These are phyloP conservation scores for Thielaviopsis populi DNA, from an alignment of 2,329 filamentous ascomycete genomes.

Conservation along the genomic window DNA sequence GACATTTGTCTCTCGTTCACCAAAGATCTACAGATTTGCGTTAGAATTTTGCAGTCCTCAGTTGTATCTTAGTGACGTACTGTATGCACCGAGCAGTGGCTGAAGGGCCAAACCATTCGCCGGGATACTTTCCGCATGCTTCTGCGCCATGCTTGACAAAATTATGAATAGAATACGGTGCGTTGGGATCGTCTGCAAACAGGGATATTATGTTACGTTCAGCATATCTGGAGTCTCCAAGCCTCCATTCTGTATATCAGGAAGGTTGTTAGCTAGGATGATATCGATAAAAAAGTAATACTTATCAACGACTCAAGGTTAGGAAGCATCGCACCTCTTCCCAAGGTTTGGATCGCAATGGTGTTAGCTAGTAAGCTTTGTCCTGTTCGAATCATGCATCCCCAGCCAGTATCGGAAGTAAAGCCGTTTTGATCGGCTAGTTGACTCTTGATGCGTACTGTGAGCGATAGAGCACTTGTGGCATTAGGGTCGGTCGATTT, in stretches of 20 bases:
- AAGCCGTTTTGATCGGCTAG: slow-evolving; percentile 69
- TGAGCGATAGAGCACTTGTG: slow-evolving; percentile 56
- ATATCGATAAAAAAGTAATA: background rate
- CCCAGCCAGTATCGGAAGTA: slow-evolving; percentile 89
- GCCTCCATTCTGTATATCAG: slow-evolving; percentile 51
- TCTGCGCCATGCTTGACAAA: slow-evolving; percentile 80
- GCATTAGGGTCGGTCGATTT: slow-evolving; percentile 63
- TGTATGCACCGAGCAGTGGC: slow-evolving; percentile 89
- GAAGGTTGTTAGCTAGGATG: background rate
- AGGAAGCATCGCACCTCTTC: slow-evolving; percentile 48
- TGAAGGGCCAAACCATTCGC: slow-evolving; percentile 98
- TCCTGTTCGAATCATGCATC: slow-evolving; percentile 95
- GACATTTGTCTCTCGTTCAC: slow-evolving; percentile 48
- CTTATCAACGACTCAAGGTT: background rate
- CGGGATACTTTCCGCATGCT: slow-evolving; percentile 84
- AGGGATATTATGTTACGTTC: slow-evolving; percentile 60
- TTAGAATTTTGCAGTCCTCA: background rate
- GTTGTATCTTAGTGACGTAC: slow-evolving; percentile 35
- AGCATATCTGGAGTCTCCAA: slow-evolving; percentile 38
- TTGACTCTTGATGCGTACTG: slow-evolving; percentile 70
- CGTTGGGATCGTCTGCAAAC: slow-evolving; percentile 74
- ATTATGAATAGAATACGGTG: slow-evolving; percentile 86
- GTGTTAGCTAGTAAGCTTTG: slow-evolving; percentile 87
- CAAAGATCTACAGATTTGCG: slow-evolving; percentile 45
- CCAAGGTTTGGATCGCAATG: slow-evolving; percentile 54